These are phyloP conservation scores for Suillus fuscotomentosus DNA, from an alignment of 768 basidiomycete genomes.

Conservation along the genomic window DNA sequence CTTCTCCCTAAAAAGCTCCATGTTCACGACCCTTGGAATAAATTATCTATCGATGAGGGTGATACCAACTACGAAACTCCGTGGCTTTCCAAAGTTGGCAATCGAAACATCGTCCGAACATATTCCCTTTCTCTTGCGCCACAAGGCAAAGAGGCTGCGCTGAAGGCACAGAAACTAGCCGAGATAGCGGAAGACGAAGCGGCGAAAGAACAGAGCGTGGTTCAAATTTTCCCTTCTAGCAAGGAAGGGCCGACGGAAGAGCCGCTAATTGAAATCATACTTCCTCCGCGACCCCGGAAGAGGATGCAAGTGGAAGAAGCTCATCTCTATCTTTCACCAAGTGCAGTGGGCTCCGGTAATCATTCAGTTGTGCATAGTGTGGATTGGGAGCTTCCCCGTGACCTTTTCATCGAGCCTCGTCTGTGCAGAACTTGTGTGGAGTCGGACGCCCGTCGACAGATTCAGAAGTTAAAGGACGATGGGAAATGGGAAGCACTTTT, in stretches of 20 bases:
- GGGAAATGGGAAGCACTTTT: conserved; percentile 20
- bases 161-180: conserved; percentile 2
- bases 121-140: conserved; percentile 28
- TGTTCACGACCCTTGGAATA: conserved; percentile 43
- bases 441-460: conserved; percentile 26
- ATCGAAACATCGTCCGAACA: conserved; percentile 24
- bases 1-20: conserved; percentile 39
- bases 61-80: conserved; percentile 4
- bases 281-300: conserved; percentile 25
- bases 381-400: conserved; percentile 51
- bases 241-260: conserved; percentile 21
- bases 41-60: conserved; percentile 22
- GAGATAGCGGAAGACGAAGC: conserved; percentile 10
- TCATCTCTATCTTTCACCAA: conserved; percentile 48
- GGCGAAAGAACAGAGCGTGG: conserved; percentile 15
- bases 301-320: conserved; percentile 33
- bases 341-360: conserved; percentile 42
- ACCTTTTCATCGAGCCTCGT: conserved; percentile 30
- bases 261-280: conserved; percentile 28
- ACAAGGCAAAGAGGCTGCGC: background rate
- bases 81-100: conserved; percentile 25
- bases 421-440: conserved; percentile 41
- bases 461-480: conserved; percentile 19
- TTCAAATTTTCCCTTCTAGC: conserved; percentile 18
- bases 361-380: conserved; percentile 54